Conservation (phyloP, 805 yeast species). For the Cyberlindnera misumaiensis region DNA sequence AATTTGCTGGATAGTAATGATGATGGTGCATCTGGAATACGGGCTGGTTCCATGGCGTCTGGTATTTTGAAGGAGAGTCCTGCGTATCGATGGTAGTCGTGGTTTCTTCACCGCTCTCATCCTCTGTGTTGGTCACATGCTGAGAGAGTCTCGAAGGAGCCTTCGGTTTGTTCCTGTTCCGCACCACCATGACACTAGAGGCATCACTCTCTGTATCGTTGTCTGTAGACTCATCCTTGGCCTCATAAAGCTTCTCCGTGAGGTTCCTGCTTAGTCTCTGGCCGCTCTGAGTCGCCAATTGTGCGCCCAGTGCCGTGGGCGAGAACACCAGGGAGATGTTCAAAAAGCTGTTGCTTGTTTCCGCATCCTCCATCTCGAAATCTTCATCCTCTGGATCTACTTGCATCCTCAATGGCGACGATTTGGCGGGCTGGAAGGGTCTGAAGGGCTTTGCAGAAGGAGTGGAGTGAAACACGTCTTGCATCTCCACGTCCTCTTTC, state of each 20-base stretch:
- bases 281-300: conserved; percentile 17
- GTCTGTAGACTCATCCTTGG: conserved; percentile 4
- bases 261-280: conserved; percentile 10
- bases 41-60: conserved; percentile 15
- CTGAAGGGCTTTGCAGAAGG: not conserved
- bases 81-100: conserved; percentile 1
- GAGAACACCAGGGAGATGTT: conserved; percentile 9
- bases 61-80: conserved; percentile 6
- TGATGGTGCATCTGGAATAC: conserved; percentile 38
- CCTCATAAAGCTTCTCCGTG: conserved; percentile 5
- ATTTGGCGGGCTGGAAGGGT: no score
- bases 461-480: conserved; percentile 1
- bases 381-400: conserved; percentile 1
- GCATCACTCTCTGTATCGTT: conserved; percentile 3
- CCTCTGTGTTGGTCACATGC: conserved; percentile 9
- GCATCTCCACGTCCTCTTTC: conserved; percentile 1
- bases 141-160: conserved; percentile 11
- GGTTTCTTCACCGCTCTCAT: conserved; percentile 3
- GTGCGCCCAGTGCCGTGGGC: conserved; percentile 24
- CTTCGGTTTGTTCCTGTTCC: conserved; percentile 11
- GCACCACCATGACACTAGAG: conserved; percentile 5
- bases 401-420: conserved; percentile 6
- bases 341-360: conserved; percentile 1
- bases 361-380: conserved; percentile 6
- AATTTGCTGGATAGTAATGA: conserved; percentile 31